Conservation (phyloP, 2,329 filamentous ascomycete genomes). For the Aspergillus luchuensis region DNA sequence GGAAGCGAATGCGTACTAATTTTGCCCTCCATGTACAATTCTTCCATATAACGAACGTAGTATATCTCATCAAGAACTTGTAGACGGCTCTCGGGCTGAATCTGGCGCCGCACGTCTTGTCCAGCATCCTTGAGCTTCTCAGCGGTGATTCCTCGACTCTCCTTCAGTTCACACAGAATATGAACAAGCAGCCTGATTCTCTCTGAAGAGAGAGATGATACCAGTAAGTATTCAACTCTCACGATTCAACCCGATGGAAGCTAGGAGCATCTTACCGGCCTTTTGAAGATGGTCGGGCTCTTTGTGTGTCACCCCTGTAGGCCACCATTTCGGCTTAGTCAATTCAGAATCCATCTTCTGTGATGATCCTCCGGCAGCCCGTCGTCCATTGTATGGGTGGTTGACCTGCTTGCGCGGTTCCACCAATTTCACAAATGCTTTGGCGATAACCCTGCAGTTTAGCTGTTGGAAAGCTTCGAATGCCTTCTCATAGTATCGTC, state of each 20-base stretch:
- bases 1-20: slow-evolving; percentile 33
- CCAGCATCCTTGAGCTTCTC: slow-evolving; percentile 43
- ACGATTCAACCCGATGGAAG: not conserved
- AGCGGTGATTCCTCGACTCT: slow-evolving; percentile 40
- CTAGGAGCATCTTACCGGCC: slow-evolving; percentile 34
- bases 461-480: slow-evolving; percentile 46
- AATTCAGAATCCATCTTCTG: slow-evolving; percentile 40
- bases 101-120: slow-evolving; percentile 42
- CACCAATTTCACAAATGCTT: slow-evolving; percentile 46
- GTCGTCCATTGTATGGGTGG: slow-evolving; percentile 49
- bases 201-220: slow-evolving; percentile 27
- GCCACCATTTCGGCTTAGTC: slow-evolving; percentile 47
- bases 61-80: slow-evolving; percentile 46
- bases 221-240: not conserved
- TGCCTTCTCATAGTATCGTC: slow-evolving; percentile 41
- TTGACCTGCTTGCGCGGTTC: slow-evolving; percentile 49
- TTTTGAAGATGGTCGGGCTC: slow-evolving; percentile 51
- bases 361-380: slow-evolving; percentile 19
- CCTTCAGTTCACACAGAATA: slow-evolving; percentile 41
- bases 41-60: slow-evolving; percentile 42
- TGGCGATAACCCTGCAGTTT: slow-evolving; percentile 45
- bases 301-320: slow-evolving; percentile 42
- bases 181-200: slow-evolving; percentile 44
- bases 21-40: slow-evolving; percentile 39
- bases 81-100: slow-evolving; percentile 37